Evolutionary conservation across 1,284 basidiomycete species (phyloP), one percentile per base, ranked within the genome.

Genomic region (Sutorius eximius): DNA sequence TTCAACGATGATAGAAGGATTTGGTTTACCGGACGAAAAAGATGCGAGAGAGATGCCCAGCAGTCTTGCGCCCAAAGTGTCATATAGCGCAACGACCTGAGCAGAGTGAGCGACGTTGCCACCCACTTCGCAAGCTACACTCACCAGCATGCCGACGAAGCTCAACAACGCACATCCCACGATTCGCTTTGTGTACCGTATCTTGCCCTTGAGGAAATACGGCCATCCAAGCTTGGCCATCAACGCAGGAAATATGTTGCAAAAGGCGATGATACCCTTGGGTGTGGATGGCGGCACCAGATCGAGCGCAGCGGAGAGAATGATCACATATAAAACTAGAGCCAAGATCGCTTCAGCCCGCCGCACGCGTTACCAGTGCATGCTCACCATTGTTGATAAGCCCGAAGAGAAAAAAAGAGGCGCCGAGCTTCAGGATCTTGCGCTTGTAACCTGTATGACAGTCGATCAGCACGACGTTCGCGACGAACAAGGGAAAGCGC

Each of bases 251-350:
- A 88, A 82, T 55, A 95, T 94, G 68, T 96, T 95, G 75, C 90
- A 93, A 70, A 96, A 94, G 1, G 89, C 87, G 47, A 97, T 93
- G 53, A 98, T 85, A n/a, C 95, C 95, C 66, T 92, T 93, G 0
- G 94, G 94, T 0, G 91, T 94, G 5, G 87, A 83, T 0, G 91
- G 83, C 5, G 95, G 93, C 0, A 98, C 93, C 5, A 99, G 81
- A 71, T 99, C 96, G 15, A 98, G 78, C 0, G 96, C 96, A 5
- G 96, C 96, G 1, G 93, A 96, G 24, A 98, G 82, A 59, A 98
- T 98, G 61, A 99, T 91, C 34, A 98, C 95, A 71, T 98, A 97
- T 55, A 94, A 78, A 11, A 95, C 92, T 93, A 61, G 0, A 58
- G 3, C 5, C 15, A 41, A 41, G 3, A 38, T 41, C 29, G 33